A percentile compares a stretch with the other conserved stretches of the same genome.
Evolutionary conservation across 1,139 yeast species (phyloP).

Genomic region (Candida neerlandica): DNA sequence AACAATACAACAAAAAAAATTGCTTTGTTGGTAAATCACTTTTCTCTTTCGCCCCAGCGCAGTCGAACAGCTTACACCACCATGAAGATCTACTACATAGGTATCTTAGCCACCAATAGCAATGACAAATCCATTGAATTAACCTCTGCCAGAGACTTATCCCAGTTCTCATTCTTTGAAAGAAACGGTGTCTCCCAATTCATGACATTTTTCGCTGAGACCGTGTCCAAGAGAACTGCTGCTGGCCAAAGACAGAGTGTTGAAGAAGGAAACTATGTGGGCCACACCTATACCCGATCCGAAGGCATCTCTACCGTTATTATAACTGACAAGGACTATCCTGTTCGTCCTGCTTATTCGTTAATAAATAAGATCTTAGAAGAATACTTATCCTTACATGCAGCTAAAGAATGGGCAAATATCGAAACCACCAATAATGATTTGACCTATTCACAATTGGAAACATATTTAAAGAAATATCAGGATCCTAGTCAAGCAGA

Average conservation of each 20-base stretch:
- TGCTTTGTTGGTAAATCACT: not conserved
- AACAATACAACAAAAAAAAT: not conserved
- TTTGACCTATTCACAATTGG: constrained; percentile 64
- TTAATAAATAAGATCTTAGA: constrained; percentile 87
- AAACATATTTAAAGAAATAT: constrained; percentile 73
- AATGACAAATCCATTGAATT: constrained; percentile 74
- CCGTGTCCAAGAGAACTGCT: constrained; percentile 85
- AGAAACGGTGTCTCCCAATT: constrained; percentile 78
- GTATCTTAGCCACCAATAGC: constrained; percentile 64
- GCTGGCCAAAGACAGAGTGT: constrained; percentile 93
- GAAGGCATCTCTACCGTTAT: constrained; percentile 95
- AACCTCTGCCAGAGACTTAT: constrained; percentile 77
- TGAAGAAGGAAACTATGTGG: constrained; percentile 89
- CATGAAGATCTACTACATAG: constrained; percentile 92
- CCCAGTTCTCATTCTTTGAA: constrained; percentile 87
- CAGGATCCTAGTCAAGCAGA: constrained; percentile 98
- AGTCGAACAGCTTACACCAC: not conserved
- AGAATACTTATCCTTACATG: constrained; percentile 85
- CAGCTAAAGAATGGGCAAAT: constrained; percentile 67
- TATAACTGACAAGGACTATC: constrained; percentile 93
- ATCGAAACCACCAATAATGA: constrained; percentile 50
- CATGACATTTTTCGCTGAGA: constrained; percentile 91
- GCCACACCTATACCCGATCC: constrained; percentile 86
- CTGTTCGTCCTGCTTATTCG: constrained; percentile 96
- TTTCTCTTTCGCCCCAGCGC: not conserved